Base-by-base conservation (phyloP, 768 basidiomycete species). In the Gymnopilus dilepis region DNA sequence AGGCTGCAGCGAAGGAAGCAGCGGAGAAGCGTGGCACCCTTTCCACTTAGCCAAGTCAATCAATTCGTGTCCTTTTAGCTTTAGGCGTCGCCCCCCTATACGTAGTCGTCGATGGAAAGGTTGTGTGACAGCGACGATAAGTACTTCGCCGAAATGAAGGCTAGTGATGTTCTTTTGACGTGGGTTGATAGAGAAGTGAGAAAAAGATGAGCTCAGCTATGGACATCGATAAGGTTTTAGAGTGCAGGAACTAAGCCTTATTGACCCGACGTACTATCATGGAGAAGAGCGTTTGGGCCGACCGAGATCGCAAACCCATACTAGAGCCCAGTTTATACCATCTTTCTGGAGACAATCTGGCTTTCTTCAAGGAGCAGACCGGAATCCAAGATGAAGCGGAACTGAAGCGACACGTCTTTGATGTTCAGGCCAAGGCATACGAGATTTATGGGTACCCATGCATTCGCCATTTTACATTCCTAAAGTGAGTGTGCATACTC, bases 1-100 rank as follows among this genome's bases (percentile, higher is more conserved):
- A 90, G 71, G 76, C 75, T 19, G 80, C 78, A 6, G 89, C 88
- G 2, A 86, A 78, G 69, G 81, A 77, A 54, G 73, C 76, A 24
- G 71, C 55, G 6, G 40, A 37, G 22, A 33, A 22, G 7, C 17
- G 65, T 13, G 45, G 33, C 31, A 15, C 28, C 5, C 19, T 6
- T 17, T 42, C 37, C 3, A 15, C 22, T 31, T 41, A 26, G 15
- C 37, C 37, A n/a, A n/a, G n/a, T n/a, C n/a, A n/a, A n/a, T n/a
- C n/a, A n/a, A n/a, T n/a, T n/a, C n/a, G n/a, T n/a, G n/a, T n/a
- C n/a, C n/a, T n/a, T n/a, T n/a, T n/a, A n/a, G n/a, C n/a, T n/a
- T n/a, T n/a, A n/a, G n/a, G n/a, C n/a, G n/a, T n/a, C n/a, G n/a
- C n/a, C n/a, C n/a, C n/a, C n/a, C n/a, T n/a, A n/a, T n/a, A n/a